Evolutionary conservation across 805 yeast species (phyloP), one percentile per base, ranked within the genome.

Genomic region (Blastobotrys chiropterorum): DNA sequence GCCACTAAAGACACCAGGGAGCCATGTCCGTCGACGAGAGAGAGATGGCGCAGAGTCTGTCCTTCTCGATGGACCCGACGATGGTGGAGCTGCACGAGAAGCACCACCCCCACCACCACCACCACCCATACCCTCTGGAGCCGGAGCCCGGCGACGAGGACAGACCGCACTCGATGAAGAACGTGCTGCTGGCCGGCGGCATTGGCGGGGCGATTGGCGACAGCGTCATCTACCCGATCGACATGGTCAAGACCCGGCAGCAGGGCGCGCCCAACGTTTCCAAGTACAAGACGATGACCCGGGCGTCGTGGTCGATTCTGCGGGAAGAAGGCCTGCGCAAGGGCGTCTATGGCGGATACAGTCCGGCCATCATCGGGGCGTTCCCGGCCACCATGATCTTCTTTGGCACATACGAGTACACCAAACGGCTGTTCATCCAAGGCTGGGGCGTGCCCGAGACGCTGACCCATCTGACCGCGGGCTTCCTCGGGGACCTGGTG

Each of bases 161-260:
- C 34, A 15, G 44, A 17, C 43, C 45, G 21, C 56, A 59, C 7
- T 57, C 65, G 2, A 59, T 67, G 61, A 7, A 50, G 34, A 57
- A 66, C 48, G 70, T 67, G 22, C 52, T 89, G 74, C 51, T 90
- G 40, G 96, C 97, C 0, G 99, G 99, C 42, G 97, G 96, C 0
- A 69, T 92, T 47, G 99, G 99, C 5, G 99, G 98, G 0, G 83
- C 87, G 50, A 79, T 90, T 39, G 98, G 97, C 13, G 99, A 92
- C 62, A 78, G 94, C 1, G 71, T 81, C 30, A 94, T 94, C 97
- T 97, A 94, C 68, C 90, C 98, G 0, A 70, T 94, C 38, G 99
- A 94, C 65, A 94, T 99, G 0, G 96, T 94, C 31, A 94, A 94
- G 66, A 94, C 99, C 1, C 76, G 99, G 56, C 99, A 94, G 67